phyloP scores from a whole-genome alignment of 2,329 filamentous ascomycete species.

The Neonectria neomacrospora region DNA sequence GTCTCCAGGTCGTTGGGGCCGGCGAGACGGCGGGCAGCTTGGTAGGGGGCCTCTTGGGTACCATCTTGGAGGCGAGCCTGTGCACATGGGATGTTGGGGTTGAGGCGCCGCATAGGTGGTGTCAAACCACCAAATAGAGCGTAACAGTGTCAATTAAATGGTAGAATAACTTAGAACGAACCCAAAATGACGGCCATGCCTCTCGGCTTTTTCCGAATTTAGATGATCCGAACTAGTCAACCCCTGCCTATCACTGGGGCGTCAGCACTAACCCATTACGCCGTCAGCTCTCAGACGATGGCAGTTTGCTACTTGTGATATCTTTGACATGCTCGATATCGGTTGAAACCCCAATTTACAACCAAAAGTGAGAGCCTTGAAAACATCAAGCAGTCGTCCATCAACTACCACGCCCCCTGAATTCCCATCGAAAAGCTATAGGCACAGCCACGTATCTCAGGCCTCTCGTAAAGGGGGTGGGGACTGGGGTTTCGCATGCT shows the following conservation, averaged over 20 bases:
- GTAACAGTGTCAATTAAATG: background rate
- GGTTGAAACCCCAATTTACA: background rate
- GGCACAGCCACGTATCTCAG: constrained; percentile 36
- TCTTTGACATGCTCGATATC: background rate
- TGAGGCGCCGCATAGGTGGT: constrained; percentile 42
- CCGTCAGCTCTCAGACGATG: background rate
- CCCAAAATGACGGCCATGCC: background rate
- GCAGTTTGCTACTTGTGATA: background rate
- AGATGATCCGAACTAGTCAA: background rate
- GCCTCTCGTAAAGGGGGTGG: background rate
- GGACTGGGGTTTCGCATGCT: background rate
- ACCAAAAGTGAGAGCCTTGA: background rate
- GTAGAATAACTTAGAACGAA: background rate
- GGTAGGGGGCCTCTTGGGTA: constrained; percentile 42
- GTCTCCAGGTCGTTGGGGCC: constrained; percentile 42
- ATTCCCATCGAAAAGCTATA: constrained; percentile 4
- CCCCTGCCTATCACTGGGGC: background rate
- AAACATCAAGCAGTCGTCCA: background rate
- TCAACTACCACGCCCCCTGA: background rate
- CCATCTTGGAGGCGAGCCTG: constrained; percentile 39
- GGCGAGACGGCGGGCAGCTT: constrained; percentile 46
- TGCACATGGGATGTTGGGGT: constrained; percentile 30
- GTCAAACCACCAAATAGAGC: constrained; percentile 37
- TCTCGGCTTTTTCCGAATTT: background rate
- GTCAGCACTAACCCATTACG: background rate